Evolutionary conservation across 345 rosid species (phyloP), one percentile per base, ranked within the genome.

Genomic region (Anacardium occidentale): DNA sequence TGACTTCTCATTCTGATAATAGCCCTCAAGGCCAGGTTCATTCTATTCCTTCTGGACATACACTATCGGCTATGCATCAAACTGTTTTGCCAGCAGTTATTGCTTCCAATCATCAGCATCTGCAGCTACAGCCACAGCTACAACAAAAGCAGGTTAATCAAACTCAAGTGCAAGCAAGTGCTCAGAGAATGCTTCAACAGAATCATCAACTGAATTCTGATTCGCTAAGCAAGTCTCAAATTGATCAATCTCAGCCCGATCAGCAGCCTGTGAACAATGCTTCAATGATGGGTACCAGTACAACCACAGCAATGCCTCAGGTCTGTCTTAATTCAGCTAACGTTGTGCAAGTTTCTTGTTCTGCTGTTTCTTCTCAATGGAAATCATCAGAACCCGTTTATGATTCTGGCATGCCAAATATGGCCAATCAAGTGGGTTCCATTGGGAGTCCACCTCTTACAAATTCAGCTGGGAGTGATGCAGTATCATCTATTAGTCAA

Each of bases 161-260:
- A 74, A 78, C 78, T 65, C 85, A 77, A 29, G 22, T 79, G 74
- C 96, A 86, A 62, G 47, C 84, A 76, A 74, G 81, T 42, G 72
- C 64, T 63, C 92, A 86, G 78, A 89, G 96, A 86, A 75, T 82
- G 80, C 79, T 79, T 81, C 90, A 83, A 54, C 94, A 82, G 73
- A 89, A 82, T 78, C 85, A 75, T 68, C 88, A 78, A 51, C 75
- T 75, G 76, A 87, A 74, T 80, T 62, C 87, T 71, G 91, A 84
- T 42, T 64, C 72, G 32, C 77, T 74, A 37, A 77, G 70, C 77
- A 93, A 89, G 83, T 75, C 92, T 76, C 89, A 79, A 82, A 79
- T 79, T 66, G 93, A 91, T 50, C 80, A 81, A 76, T 67, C 77
- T 59, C 83, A 80, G 76, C 76, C 76, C 51, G 91, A 85, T 58